phyloP scores from a whole-genome alignment of 441 rosid genomes.

The Pelargonium myrrhifolium region DNA sequence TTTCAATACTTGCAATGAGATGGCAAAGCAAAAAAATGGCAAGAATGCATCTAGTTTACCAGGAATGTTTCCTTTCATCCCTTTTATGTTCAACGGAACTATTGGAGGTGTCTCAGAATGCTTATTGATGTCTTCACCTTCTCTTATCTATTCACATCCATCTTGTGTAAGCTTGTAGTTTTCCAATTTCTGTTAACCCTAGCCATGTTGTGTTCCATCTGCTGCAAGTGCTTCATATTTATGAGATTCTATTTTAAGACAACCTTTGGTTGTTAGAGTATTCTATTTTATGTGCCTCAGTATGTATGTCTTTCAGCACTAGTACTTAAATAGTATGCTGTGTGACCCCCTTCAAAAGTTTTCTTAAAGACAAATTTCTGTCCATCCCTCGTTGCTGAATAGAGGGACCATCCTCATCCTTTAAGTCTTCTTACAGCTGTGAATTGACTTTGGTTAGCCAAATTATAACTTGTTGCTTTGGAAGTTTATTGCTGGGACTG shows the following conservation, averaged over 20 bases:
- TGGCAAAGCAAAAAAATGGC: background rate
- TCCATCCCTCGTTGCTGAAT: background rate
- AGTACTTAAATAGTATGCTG: background rate
- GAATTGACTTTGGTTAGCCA: background rate
- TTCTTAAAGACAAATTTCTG: background rate
- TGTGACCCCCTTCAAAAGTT: background rate
- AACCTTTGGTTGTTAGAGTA: background rate
- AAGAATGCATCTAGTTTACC: background rate
- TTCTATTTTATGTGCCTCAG: background rate
- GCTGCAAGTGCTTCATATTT: background rate
- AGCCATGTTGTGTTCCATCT: no score
- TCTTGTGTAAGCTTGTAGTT: no score
- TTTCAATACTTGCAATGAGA: background rate
- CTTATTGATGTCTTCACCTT: no score
- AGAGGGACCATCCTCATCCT: background rate
- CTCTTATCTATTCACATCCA: no score
- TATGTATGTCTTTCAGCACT: background rate
- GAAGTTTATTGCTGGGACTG: background rate
- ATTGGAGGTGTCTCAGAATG: background rate
- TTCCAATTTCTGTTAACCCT: no score
- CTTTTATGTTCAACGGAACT: no score
- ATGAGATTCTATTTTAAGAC: background rate
- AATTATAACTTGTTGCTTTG: background rate
- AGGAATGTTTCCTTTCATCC: background rate
- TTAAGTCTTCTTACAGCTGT: no score